Evolutionary conservation across 2,329 filamentous ascomycete species (phyloP).

Genomic region (Fusarium duplospermum): DNA sequence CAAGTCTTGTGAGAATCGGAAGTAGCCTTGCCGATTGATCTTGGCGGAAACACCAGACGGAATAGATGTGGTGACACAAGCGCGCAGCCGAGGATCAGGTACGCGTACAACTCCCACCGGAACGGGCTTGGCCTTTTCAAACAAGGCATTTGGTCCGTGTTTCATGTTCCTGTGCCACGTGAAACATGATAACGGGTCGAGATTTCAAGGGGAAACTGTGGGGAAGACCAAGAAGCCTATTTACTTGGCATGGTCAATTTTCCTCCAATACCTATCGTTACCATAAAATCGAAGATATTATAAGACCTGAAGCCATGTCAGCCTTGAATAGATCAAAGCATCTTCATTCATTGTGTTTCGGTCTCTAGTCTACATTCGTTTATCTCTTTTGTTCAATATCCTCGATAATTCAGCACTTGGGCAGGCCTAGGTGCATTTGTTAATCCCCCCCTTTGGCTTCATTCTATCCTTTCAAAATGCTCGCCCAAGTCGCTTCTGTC

Average conservation of each 20-base stretch:
- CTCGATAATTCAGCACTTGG: neutral
- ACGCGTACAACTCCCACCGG: neutral
- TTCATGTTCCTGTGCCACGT: neutral
- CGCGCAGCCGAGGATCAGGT: neutral
- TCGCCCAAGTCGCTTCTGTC: conserved; percentile 12
- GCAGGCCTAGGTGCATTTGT: conserved; percentile 3
- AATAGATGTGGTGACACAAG: neutral
- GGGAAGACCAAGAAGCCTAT: neutral
- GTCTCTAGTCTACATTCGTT: neutral
- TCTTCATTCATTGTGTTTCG: neutral
- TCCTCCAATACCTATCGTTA: neutral
- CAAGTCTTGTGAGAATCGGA: neutral
- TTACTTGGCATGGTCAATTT: neutral
- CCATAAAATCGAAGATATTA: neutral
- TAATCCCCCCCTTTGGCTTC: neutral
- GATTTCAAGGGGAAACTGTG: neutral
- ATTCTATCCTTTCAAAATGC: neutral
- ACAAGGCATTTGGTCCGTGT: neutral
- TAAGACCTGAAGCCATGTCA: neutral
- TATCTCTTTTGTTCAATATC: neutral
- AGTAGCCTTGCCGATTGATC: neutral
- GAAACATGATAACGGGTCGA: neutral
- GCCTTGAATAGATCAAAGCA: neutral
- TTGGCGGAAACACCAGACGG: neutral
- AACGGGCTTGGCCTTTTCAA: neutral